Evolutionary conservation across 2,329 filamentous ascomycete species (phyloP), one percentile per base, ranked within the genome.

Genomic region (Boeremia exigua): DNA sequence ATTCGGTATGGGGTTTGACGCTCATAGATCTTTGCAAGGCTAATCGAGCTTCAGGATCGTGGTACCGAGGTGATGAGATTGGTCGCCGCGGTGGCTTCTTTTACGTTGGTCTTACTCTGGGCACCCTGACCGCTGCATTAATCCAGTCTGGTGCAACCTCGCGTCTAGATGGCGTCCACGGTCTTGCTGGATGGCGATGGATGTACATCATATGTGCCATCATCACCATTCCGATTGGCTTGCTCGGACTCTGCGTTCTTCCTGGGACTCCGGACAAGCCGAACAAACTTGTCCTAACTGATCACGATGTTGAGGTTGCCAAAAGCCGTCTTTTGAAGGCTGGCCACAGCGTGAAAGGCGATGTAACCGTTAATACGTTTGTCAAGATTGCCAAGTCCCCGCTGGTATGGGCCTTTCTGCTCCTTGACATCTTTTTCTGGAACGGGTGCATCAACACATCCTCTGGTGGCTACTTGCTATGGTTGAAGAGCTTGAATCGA

Each of bases 401-500:
- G 61, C 80, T 79, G 14, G 79, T 86, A 45, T 86, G 81, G 76
- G 71, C 78, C 0, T 69, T 86, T 9, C 70, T 85, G 0, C 56
- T 81, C 1, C 74, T 83, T 28, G 80, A 84, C 42, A 75, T 84
- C 5, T 75, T 86, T 23, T 86, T 86, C 70, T 86, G 82, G 81
- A 85, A 86, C 54, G 77, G 78, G 5, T 70, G 78, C n/a, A 56
- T 67, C 58, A 80, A 82, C 42, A 79, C 78, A 1, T 76, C 68
- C 6, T 74, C 78, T 1, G 84, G 82, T 2, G 80, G 78, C 0
- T 86, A 82, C 54, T 66, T 86, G 2, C 75, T 87, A 0, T 87
- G 84, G 84, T 72, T 87, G 42, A 86, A 86, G 69, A 83, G 80
- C 51, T 63, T 86, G 12, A 68, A 78, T 1, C 75, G 81, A 2